Percentiles rank a stretch among this genome's conserved stretches.
phyloP scores from a whole-genome alignment of 1,284 basidiomycete genomes.

The Pisolithus thermaeus region DNA sequence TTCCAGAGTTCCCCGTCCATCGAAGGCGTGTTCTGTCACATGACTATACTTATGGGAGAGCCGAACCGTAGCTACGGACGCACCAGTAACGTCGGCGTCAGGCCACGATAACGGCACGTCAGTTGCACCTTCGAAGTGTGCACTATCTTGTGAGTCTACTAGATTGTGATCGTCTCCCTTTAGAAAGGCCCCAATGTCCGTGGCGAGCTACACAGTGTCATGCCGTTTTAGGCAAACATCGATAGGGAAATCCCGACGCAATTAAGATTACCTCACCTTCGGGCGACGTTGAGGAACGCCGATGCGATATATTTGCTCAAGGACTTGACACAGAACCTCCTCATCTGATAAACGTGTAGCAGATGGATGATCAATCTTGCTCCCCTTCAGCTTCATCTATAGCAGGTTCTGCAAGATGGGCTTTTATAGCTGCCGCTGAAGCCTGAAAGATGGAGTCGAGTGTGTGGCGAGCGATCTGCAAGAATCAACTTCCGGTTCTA shows the following conservation, averaged over 20 bases:
- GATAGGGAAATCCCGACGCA: constrained; percentile 3
- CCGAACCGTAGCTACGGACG: constrained; percentile 1
- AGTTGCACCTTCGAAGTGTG: constrained; percentile 3
- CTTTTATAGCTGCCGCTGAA: constrained; percentile 15
- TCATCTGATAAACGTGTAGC: constrained; percentile 27
- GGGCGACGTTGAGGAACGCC: constrained; percentile 41
- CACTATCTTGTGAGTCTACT: constrained; percentile 10
- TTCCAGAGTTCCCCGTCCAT: constrained; percentile 5
- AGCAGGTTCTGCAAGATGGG: constrained; percentile 7
- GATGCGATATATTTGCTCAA: constrained; percentile 44
- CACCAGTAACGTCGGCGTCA: constrained; percentile 12
- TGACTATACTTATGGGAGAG: constrained; percentile 1
- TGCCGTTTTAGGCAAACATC: constrained; percentile 11
- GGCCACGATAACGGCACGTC: constrained; percentile 10
- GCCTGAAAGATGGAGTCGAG: constrained; percentile 17
- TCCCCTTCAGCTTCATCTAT: constrained; percentile 10
- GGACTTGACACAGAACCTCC: constrained; percentile 37
- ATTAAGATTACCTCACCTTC: constrained; percentile 39
- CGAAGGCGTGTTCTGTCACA: constrained; percentile 10
- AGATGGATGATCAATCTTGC: constrained; percentile 7
- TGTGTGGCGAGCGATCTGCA: constrained; percentile 18
- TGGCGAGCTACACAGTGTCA: background rate
- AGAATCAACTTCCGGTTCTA: constrained; percentile 11
- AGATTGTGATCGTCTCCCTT: constrained; percentile 21
- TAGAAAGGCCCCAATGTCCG: constrained; percentile 3